These are phyloP conservation scores for Rozella allomycis DNA, from an alignment of 371 early-diverging fungal species.

Conservation along the genomic window DNA sequence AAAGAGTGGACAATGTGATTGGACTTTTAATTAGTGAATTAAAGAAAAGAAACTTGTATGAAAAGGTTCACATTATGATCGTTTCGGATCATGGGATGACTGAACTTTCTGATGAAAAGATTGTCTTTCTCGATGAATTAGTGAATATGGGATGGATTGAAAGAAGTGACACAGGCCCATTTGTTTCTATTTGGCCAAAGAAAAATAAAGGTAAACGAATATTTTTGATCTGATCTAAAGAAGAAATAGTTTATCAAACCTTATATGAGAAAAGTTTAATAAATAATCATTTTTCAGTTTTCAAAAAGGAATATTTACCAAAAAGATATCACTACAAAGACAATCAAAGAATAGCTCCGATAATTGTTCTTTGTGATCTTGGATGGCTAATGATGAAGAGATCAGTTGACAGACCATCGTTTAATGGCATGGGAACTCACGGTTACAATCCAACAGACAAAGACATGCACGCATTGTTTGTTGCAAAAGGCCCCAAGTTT, in stretches of 20 bases:
- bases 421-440: constrained; percentile 21
- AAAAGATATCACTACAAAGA: constrained; percentile 9
- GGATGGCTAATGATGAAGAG: constrained; percentile 1
- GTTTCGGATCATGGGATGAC: constrained; percentile 89
- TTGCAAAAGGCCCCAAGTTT: constrained; percentile 58
- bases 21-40: constrained; percentile 34
- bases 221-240: constrained; percentile 1
- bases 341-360: constrained; percentile 2
- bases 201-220: constrained; percentile 4
- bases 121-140: constrained; percentile 55
- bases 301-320: constrained; percentile 10
- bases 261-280: constrained; percentile 4
- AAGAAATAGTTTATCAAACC: constrained; percentile 1
- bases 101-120: constrained; percentile 14
- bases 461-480: constrained; percentile 69
- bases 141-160: constrained; percentile 19
- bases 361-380: not conserved
- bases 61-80: constrained; percentile 50
- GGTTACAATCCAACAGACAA: constrained; percentile 57
- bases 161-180: constrained; percentile 18
- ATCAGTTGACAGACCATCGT: not conserved
- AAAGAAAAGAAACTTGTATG: constrained; percentile 25
- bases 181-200: constrained; percentile 10
- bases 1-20: constrained; percentile 38
- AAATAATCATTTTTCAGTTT: constrained; percentile 8